Conservation (phyloP, 345 rosid species). For the Eucalyptus regnans region DNA sequence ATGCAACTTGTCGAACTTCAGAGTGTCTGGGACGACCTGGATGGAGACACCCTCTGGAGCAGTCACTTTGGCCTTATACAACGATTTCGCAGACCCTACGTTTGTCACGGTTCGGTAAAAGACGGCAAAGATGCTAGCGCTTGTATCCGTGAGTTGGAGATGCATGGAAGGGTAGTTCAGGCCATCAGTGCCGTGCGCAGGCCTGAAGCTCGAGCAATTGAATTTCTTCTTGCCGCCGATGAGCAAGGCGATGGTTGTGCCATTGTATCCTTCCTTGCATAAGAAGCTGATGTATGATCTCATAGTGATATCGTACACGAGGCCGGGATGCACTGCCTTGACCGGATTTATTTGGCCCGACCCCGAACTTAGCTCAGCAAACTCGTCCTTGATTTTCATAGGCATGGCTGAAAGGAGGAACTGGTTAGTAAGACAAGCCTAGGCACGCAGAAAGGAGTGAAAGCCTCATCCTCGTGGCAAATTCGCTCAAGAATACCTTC, state of each 20-base stretch:
- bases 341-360: slow-evolving; percentile 78
- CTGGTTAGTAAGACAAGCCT: not conserved
- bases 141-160: slow-evolving; percentile 9
- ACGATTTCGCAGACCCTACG: slow-evolving; percentile 31
- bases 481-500: not conserved
- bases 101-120: slow-evolving; percentile 56
- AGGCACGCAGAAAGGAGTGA: not conserved
- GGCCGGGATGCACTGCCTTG: slow-evolving; percentile 59
- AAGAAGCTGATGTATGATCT: slow-evolving; percentile 46
- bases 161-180: slow-evolving; percentile 90
- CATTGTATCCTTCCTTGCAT: slow-evolving; percentile 68
- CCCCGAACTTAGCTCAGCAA: slow-evolving; percentile 49
- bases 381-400: slow-evolving; percentile 31
- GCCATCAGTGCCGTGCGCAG: slow-evolving; percentile 53
- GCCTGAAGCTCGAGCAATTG: slow-evolving; percentile 34
- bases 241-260: slow-evolving; percentile 43
- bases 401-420: slow-evolving; percentile 39
- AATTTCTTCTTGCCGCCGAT: slow-evolving; percentile 23
- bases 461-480: not conserved
- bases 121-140: slow-evolving; percentile 20
- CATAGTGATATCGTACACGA: slow-evolving; percentile 46
- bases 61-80: slow-evolving; percentile 34
- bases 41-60: slow-evolving; percentile 36
- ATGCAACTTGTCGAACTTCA: slow-evolving; percentile 17
- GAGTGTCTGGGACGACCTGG: slow-evolving; percentile 31